phyloP scores from a whole-genome alignment of 352 stramenopile species.

The Globisporangium camurandrum region DNA sequence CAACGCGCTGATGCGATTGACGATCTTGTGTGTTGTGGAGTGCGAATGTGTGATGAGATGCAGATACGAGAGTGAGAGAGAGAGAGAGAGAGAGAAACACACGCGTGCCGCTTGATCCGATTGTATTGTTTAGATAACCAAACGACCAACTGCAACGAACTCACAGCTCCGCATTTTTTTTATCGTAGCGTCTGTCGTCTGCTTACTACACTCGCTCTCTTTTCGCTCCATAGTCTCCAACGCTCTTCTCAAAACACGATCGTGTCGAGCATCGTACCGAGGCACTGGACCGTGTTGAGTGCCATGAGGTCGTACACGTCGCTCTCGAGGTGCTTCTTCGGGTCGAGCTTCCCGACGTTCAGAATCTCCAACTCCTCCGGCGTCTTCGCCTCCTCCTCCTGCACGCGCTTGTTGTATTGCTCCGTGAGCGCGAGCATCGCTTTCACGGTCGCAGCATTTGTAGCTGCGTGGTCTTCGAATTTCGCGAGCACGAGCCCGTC shows the following conservation, averaged over 20 bases:
- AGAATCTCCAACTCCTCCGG: constrained; percentile 94
- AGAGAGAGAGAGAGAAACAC: no score
- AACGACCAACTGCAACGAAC: no score
- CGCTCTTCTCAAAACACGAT: constrained; percentile 98
- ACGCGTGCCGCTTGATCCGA: no score
- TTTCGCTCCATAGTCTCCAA: no score
- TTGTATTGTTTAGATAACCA: no score
- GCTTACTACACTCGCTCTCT: no score
- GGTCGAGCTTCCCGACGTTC: constrained; percentile 97
- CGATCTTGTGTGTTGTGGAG: no score
- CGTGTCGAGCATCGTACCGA: constrained; percentile 98
- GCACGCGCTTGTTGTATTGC: constrained; percentile 94
- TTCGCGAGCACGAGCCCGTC: constrained; percentile 90
- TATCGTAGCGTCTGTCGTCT: no score
- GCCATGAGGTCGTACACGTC: constrained; percentile 97
- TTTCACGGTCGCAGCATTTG: constrained; percentile 92
- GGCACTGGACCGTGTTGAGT: constrained; percentile 97
- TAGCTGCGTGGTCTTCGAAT: constrained; percentile 94
- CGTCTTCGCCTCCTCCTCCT: constrained; percentile 97
- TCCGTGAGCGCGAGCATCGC: constrained; percentile 93
- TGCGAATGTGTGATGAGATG: no score
- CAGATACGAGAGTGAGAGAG: no score
- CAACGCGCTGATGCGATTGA: no score
- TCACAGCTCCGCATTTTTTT: no score
- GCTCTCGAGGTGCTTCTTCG: constrained; percentile 91